Percentiles rank a stretch among this genome's conserved stretches.
phyloP scores from a whole-genome alignment of 306 rosid species.

The Lathyrus sativus region DNA sequence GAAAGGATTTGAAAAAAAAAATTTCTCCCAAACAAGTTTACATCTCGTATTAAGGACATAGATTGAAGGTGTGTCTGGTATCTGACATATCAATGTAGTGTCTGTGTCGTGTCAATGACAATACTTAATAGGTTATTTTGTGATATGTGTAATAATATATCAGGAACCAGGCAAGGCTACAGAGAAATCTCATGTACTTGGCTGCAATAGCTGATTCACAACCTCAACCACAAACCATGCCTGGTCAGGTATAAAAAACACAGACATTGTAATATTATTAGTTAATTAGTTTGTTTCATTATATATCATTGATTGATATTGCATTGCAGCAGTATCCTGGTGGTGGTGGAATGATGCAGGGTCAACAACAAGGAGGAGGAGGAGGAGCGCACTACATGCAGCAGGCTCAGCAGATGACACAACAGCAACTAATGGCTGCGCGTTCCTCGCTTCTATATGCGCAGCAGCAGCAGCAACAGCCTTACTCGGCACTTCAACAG shows the following conservation, averaged over 20 bases:
- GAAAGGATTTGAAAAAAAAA: not conserved
- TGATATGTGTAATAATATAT: not conserved
- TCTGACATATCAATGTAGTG: not conserved
- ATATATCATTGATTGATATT: not conserved
- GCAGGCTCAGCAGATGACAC: conserved; percentile 86
- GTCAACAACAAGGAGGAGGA: conserved; percentile 44
- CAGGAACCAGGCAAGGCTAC: conserved; percentile 98
- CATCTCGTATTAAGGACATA: no score
- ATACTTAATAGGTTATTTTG: not conserved
- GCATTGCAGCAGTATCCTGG: conserved; percentile 62
- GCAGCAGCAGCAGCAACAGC: conserved; percentile 76
- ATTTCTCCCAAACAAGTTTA: not conserved
- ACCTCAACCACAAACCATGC: conserved; percentile 87
- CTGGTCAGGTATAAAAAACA: conserved; percentile 68
- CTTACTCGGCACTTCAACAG: conserved; percentile 72
- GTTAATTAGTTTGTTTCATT: not conserved
- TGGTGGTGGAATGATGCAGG: conserved; percentile 69
- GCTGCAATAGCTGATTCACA: conserved; percentile 99
- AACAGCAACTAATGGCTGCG: conserved; percentile 84
- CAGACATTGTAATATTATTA: not conserved
- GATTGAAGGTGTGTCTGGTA: no score
- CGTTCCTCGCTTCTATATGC: conserved; percentile 84
- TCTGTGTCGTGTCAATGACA: not conserved
- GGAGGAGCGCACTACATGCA: conserved; percentile 91
- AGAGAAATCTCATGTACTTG: conserved; percentile 94